Conservation (phyloP, 2,329 filamentous ascomycete genomes). For the Microsporum ferrugineum region DNA sequence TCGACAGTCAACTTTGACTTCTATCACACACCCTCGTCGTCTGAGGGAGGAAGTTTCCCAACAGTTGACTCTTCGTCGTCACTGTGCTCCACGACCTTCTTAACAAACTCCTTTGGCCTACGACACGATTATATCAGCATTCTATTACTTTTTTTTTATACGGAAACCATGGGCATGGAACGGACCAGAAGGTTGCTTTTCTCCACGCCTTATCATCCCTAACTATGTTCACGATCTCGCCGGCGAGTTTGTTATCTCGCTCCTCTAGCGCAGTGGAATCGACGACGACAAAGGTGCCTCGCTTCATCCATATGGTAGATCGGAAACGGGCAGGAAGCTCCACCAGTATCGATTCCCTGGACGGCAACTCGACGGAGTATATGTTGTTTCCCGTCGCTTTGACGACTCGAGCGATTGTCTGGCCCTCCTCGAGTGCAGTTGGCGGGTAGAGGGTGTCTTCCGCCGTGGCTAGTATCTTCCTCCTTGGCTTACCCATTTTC, state of each 20-base stretch:
- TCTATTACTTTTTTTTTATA: neutral
- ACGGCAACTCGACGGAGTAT: constrained; percentile 65
- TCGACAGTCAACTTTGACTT: neutral
- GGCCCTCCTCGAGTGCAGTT: constrained; percentile 38
- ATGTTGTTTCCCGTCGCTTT: constrained; percentile 82
- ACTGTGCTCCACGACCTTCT: constrained; percentile 53
- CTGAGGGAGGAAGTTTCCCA: constrained; percentile 74
- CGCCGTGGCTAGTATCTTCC: constrained; percentile 64
- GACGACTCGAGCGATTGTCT: constrained; percentile 63
- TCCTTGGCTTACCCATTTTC: constrained; percentile 61
- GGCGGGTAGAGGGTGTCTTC: constrained; percentile 57
- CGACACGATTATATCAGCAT: constrained; percentile 9
- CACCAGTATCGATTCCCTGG: constrained; percentile 54
- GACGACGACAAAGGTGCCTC: constrained; percentile 75
- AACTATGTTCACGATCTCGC: constrained; percentile 88
- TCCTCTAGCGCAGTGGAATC: constrained; percentile 56
- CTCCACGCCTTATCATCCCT: constrained; percentile 85
- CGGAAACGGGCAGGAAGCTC: constrained; percentile 79
- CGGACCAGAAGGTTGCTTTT: constrained; percentile 75
- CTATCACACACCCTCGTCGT: constrained; percentile 40
- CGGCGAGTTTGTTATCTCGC: constrained; percentile 64
- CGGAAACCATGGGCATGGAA: constrained; percentile 6
- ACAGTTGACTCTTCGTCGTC: constrained; percentile 69
- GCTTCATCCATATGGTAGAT: constrained; percentile 86
- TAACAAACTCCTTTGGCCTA: constrained; percentile 72